Evolutionary conservation across 2,329 filamentous ascomycete genomes (phyloP), one percentile per base, ranked within the genome.

Genomic region (Karstenula rhodostoma): DNA sequence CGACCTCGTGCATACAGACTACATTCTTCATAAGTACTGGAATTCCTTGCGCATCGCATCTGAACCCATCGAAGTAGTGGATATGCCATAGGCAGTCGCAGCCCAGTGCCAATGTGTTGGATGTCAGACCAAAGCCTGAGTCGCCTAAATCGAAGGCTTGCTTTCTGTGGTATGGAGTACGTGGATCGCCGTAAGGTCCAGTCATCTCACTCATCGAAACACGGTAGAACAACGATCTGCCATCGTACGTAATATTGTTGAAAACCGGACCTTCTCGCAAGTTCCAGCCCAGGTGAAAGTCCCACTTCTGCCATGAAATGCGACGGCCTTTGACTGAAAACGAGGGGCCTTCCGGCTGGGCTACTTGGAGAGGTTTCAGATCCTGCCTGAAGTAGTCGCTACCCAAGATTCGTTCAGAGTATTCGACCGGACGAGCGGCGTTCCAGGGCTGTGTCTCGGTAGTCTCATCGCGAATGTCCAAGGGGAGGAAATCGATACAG

Each of bases 81-180:
- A 91, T 91, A n/a, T 87, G 86, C 4, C 89, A 89, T 1, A 91
- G 80, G 68, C 89, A 91, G 72, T 91, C 89, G 67, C 89, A 91
- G 29, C 89, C 89, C 1, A 91, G 81, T 67, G 89, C 85, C 2
- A 91, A 80, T 71, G 90, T 87, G 72, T 91, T 91, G 60, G 88
- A 87, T 80, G 87, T 89, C 59, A 87, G 82, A 48, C 89, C 88
- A 13, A 87, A 87, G 35, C 88, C 81, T 27, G 83, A 87, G 72
- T 91, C 89, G 29, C 89, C 89, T 25, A 90, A 82, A 73, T 91
- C 89, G 65, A 91, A 91, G 0, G 89, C 89, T 8, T 87, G 84
- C 74, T 91, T 91, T 73, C 88, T 87, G 77, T 90, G 87, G 75
- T 84, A 91, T 2, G 89, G 89, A 49, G 86, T 83, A 3, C 89